Evolutionary conservation across 2,329 filamentous ascomycete species (phyloP), one percentile per base, ranked within the genome.

Genomic region (Claviceps maximensis): DNA sequence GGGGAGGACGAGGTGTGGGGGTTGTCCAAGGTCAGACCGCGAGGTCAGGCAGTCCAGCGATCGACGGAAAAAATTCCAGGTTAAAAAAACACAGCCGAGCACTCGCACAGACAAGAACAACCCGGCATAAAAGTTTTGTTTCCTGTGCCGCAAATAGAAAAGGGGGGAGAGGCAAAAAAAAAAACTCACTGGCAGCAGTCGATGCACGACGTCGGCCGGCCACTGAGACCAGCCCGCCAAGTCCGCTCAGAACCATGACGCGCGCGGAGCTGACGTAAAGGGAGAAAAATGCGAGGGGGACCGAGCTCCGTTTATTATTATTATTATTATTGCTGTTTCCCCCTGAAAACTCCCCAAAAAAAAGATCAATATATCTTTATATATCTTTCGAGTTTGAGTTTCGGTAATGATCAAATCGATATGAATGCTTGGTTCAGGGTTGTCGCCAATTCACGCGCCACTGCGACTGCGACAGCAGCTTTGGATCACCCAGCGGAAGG

Each of bases 221-320:
- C 55, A 60, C 60, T 49, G 64, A 63, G 38, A 64, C 63, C 31
- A 67, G 60, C 31, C 54, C 54, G 23, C 52, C 49, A 13, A 55
- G 48, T 17, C 58, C 56, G 55, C 62, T 61, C 62, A 66, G 61
- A 55, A 65, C 63, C 64, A 67, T 66, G 61, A 49, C 56, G 55
- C 21, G 21, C 41, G 41, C 6, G 41, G 10, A 25, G 36, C 42
- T 3, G 42, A 45, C 9, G 36, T 4, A 29, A 36, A 25, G 12
- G 15, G 17, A 46, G 10, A 27, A 29, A 46, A 46, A 25, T 25
- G 17, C 2, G 23, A 13, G 15, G 12, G 17, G 42, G 12, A 45
- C 4, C 5, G 21, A 45, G 12, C 41, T 44, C 41, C 7, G 41
- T 44, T 21, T 44, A 10, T 2, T 21, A 5, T 2, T 21, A 2